Conservation (phyloP, 768 basidiomycete species). For the Megacollybia marginata region DNA sequence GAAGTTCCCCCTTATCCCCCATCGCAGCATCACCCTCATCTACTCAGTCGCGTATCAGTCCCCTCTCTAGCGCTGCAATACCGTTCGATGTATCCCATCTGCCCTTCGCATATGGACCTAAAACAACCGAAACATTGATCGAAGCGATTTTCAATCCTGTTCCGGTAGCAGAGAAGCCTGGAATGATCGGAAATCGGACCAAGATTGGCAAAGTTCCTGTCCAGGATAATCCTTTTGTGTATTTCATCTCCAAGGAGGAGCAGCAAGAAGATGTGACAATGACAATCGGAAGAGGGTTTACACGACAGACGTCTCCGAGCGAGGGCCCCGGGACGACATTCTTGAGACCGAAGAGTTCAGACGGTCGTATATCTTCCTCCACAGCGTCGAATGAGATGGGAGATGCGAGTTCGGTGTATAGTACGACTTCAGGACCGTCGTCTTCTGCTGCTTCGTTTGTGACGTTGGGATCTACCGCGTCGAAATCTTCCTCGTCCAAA, state of each 20-base stretch:
- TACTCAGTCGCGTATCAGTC: background rate
- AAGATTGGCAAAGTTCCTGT: background rate
- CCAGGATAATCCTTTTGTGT: background rate
- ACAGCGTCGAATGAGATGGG: too few relatives aligned
- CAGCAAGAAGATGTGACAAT: background rate
- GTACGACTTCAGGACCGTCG: too few relatives aligned
- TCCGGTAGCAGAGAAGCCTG: slow-evolving; percentile 30
- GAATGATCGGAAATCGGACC: background rate
- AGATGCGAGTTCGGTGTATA: too few relatives aligned
- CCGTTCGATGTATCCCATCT: slow-evolving; percentile 35
- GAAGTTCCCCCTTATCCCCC: background rate
- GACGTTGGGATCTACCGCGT: too few relatives aligned
- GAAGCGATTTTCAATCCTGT: slow-evolving; percentile 77
- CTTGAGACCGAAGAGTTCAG: too few relatives aligned
- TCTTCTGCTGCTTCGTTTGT: too few relatives aligned
- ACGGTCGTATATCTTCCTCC: too few relatives aligned
- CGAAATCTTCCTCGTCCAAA: too few relatives aligned
- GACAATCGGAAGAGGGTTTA: background rate
- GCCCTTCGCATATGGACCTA: slow-evolving; percentile 48
- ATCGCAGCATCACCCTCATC: background rate
- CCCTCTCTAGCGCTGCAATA: background rate
- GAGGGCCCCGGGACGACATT: too few relatives aligned
- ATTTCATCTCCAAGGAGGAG: background rate
- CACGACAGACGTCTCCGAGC: background rate
- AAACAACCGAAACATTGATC: slow-evolving; percentile 66